These are phyloP conservation scores for Dipteronia dyeriana DNA, from an alignment of 345 rosid species.

Conservation along the genomic window DNA sequence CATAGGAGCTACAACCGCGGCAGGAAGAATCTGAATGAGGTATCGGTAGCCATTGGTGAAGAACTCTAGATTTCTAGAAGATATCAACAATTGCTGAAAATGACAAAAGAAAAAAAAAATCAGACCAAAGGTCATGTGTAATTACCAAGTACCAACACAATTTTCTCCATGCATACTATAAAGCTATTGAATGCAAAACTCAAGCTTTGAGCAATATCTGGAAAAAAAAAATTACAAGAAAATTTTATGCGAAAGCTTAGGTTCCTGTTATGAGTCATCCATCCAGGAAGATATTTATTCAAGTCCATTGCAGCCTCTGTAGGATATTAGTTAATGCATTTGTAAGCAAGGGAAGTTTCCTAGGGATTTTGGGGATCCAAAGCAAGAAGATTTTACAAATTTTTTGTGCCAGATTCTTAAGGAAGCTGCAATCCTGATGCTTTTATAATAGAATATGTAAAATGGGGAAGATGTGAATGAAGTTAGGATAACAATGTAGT, in stretches of 20 bases:
- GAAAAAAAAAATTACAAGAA: background rate
- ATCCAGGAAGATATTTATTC: background rate
- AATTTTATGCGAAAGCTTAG: background rate
- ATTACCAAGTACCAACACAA: background rate
- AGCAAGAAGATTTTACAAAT: background rate
- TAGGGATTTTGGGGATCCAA: background rate
- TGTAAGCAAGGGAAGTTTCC: slow-evolving; percentile 2
- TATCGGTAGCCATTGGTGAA: slow-evolving; percentile 95
- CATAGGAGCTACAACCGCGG: slow-evolving; percentile 98
- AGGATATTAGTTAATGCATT: background rate
- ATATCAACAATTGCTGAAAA: slow-evolving; percentile 79
- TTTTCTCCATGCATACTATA: background rate
- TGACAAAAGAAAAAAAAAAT: slow-evolving; percentile 16
- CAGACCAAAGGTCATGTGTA: slow-evolving; percentile 14
- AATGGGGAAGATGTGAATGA: background rate
- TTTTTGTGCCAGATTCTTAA: background rate
- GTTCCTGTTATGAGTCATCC: background rate
- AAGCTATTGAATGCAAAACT: background rate
- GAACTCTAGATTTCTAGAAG: slow-evolving; percentile 96
- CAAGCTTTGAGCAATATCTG: slow-evolving; percentile 11
- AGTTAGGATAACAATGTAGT: background rate
- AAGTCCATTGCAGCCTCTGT: background rate
- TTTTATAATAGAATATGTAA: background rate
- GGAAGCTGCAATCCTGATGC: background rate
- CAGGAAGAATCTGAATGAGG: slow-evolving; percentile 97